phyloP scores from a whole-genome alignment of 495 filamentous ascomycete species.

The Thozetella sp. region DNA sequence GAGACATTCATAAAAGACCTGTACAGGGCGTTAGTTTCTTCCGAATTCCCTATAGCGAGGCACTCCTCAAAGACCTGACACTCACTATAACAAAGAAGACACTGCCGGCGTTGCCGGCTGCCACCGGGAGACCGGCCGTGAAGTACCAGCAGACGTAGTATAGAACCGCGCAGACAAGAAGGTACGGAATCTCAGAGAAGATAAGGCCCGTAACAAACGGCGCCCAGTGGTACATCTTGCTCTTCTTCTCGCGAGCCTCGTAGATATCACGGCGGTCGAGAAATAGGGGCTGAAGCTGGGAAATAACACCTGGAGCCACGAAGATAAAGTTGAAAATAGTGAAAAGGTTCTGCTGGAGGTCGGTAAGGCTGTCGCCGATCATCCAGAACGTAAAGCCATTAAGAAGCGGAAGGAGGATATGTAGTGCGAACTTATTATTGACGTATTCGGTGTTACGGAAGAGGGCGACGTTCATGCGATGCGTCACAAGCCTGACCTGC shows the following conservation, averaged over 20 bases:
- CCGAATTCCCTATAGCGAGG: too few relatives aligned
- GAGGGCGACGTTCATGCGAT: constrained; percentile 75
- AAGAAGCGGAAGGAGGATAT: constrained; percentile 60
- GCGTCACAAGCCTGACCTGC: constrained; percentile 50
- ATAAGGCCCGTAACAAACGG: constrained; percentile 79
- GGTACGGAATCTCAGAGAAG: constrained; percentile 75
- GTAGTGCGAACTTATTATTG: constrained; percentile 64
- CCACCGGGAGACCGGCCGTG: constrained; percentile 68
- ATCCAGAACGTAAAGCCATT: constrained; percentile 89
- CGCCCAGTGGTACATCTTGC: constrained; percentile 80
- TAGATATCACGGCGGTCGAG: constrained; percentile 76
- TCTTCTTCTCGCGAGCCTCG: constrained; percentile 75
- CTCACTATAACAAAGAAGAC: too few relatives aligned
- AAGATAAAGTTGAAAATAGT: constrained; percentile 73
- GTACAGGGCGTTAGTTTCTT: too few relatives aligned
- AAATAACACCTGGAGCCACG: constrained; percentile 70
- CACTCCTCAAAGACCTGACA: too few relatives aligned
- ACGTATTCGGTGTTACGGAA: constrained; percentile 80
- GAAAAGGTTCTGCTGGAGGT: constrained; percentile 85
- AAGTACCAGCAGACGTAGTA: constrained; percentile 85
- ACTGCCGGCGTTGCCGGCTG: constrained; percentile 70
- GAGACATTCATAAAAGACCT: not conserved
- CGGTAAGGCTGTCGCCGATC: constrained; percentile 64
- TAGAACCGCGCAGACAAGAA: constrained; percentile 62
- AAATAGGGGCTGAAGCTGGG: constrained; percentile 83